Evolutionary conservation across 495 filamentous ascomycete genomes (phyloP), one percentile per base, ranked within the genome.

Genomic region (Usnea hakonensis): DNA sequence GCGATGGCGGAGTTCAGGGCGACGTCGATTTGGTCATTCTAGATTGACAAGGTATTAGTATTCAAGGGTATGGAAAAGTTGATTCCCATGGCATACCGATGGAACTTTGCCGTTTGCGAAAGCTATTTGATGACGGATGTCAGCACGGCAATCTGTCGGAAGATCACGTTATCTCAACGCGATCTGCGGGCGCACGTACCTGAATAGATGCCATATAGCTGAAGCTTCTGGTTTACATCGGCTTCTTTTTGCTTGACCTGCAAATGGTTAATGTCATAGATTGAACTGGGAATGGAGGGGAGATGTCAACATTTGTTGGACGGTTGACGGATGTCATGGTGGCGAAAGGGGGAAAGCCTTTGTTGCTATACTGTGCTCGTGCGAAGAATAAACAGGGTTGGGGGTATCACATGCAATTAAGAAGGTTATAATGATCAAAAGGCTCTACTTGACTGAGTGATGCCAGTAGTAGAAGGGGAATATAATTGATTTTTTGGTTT

Each of bases 1-100:
- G 76, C 77, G 54, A 95, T 79, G 67, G 88, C 87, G 67, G 85
- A 91, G 78, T 95, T 96, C 69, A 98, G 74, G 28, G 93, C 91
- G 19, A 95, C 81, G 77, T 97, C 94, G 73, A 96, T 95, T 78
- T 98, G 94, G 64, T 91, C 88, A 75, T 98, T 98, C 76, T 81
- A 66, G 21, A 41, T n/a, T 5, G 43, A 40, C n/a, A 32, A 37
- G 41, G 40, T 0, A 36, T 61, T 19, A 50, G 59, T 19, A 53
- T 3, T 52, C 21, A 19, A 28, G 33, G n/a, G 13, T 3, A 43
- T 26, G 8, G 43, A 6, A 48, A 1, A 28, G 13, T 52, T 55
- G 9, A 54, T 43, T 50, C 10, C 16, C 17, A 50, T 30, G 44
- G 78, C 88, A 74, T 79, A 95, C 90, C 66, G 93, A 95, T 64